Evolutionary conservation across 441 rosid genomes (phyloP), one percentile per base, ranked within the genome.

Genomic region (Corymbia citriodora): DNA sequence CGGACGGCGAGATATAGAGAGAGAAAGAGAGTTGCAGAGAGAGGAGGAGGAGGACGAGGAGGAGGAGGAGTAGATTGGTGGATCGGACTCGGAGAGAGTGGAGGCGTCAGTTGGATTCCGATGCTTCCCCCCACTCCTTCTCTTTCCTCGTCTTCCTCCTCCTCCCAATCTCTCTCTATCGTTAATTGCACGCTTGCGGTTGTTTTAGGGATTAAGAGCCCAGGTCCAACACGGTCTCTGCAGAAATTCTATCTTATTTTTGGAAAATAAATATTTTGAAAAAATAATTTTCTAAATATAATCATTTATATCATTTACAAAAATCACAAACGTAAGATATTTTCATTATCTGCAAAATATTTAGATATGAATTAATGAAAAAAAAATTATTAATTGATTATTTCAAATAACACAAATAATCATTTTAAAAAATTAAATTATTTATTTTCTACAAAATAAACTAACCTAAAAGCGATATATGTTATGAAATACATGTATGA

Each of bases 381-480:
- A 33, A 33, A 33, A 33, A n/a, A n/a, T 0, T 40, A 40, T 40
- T 40, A 40, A 40, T 6, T 40, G 45, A 40, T 40, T 40, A 40
- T 40, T 40, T 40, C 45, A 40, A 40, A 40, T 4, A 4, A 40
- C 5, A 40, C 5, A 6, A 40, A 40, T 40, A 9, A 4, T 3
- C 19, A 3, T 6, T 57, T n/a, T n/a, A n/a, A n/a, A n/a, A n/a
- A n/a, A n/a, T 23, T 0, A 23, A 23, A 57, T 57, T 2, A 1
- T 57, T 57, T 0, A 57, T 9, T 57, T 57, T 57, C 0, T 0
- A 0, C 0, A 0, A 57, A 57, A 57, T 57, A 2, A 57, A 4
- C 0, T 0, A 2, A 23, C 13, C 25, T 57, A 57, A 57, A 9
- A 8, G 1, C 0, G 12, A 4, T n/a, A n/a, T n/a, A n/a, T n/a